Percentiles rank a stretch among this genome's conserved stretches.
Evolutionary conservation across 345 rosid species (phyloP).

Genomic region (Salix koriyanagi): DNA sequence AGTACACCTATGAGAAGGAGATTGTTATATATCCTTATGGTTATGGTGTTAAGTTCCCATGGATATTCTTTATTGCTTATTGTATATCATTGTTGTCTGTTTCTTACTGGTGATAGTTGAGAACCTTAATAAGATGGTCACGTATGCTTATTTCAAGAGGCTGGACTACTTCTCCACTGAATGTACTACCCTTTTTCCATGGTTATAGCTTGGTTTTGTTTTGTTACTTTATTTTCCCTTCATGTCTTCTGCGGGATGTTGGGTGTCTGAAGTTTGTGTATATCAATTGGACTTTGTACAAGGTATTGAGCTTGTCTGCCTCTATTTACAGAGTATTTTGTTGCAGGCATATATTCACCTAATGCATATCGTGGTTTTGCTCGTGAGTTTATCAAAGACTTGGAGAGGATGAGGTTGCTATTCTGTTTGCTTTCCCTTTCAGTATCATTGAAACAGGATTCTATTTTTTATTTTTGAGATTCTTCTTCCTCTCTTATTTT

Average conservation of each 20-base stretch:
- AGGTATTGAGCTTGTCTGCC: not conserved
- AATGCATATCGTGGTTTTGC: conserved; percentile 94
- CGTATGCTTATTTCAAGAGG: conserved; percentile 98
- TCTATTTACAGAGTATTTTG: not conserved
- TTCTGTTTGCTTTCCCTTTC: not conserved
- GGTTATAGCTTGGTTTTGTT: not conserved
- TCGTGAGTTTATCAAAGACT: conserved; percentile 92
- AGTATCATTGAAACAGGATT: not conserved
- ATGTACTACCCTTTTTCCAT: conserved; percentile 42
- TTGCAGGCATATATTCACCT: conserved; percentile 88
- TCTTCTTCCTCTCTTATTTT: not conserved
- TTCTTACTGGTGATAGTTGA: conserved; percentile 6
- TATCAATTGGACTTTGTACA: not conserved
- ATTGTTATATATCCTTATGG: conserved; percentile 86
- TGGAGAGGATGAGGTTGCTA: conserved; percentile 80
- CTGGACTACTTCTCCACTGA: conserved; percentile 99
- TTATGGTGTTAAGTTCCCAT: not conserved
- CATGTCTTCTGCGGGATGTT: not conserved
- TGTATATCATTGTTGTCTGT: not conserved
- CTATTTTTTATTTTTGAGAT: not conserved
- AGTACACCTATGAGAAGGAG: conserved; percentile 92
- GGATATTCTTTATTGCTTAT: conserved; percentile 3
- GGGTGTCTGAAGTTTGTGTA: not conserved
- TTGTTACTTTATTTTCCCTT: not conserved
- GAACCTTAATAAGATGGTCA: conserved; percentile 51